Evolutionary conservation across 2,329 filamentous ascomycete species (phyloP).

Genomic region (Cryphonectria japonica): DNA sequence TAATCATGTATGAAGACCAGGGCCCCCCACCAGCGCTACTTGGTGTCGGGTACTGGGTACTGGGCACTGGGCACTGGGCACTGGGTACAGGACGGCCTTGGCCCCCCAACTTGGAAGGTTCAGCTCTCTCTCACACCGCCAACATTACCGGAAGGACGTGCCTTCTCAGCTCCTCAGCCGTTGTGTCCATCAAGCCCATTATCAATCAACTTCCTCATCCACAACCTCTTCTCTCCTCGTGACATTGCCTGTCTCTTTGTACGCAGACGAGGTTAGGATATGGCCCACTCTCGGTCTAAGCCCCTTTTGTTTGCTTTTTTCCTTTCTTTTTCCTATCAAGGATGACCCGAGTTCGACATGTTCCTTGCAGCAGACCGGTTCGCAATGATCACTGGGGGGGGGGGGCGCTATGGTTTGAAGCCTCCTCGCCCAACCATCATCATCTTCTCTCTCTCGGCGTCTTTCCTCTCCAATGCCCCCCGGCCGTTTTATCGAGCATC

Average conservation of each 20-base stretch:
- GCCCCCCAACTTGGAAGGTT: not conserved
- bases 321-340: not conserved
- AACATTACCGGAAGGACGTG: not conserved
- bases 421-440: no score
- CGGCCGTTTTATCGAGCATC: not conserved
- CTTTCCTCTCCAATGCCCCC: no score
- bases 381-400: no score
- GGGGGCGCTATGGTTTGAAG: no score
- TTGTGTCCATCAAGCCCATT: no score
- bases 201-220: no score
- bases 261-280: not conserved
- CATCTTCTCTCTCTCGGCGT: no score
- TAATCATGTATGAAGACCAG: not conserved
- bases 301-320: no score
- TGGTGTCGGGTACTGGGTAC: not conserved
- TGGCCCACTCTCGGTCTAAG: not conserved
- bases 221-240: no score
- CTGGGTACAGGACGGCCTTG: not conserved
- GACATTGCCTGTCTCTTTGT: no score
- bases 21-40: not conserved
- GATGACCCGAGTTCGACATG: no score
- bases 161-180: not conserved
- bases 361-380: no score
- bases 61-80: not conserved
- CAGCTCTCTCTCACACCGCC: slow-evolving; percentile 3